Conservation (phyloP, 805 yeast genomes). For the Sugiyamaella chiloensis region DNA sequence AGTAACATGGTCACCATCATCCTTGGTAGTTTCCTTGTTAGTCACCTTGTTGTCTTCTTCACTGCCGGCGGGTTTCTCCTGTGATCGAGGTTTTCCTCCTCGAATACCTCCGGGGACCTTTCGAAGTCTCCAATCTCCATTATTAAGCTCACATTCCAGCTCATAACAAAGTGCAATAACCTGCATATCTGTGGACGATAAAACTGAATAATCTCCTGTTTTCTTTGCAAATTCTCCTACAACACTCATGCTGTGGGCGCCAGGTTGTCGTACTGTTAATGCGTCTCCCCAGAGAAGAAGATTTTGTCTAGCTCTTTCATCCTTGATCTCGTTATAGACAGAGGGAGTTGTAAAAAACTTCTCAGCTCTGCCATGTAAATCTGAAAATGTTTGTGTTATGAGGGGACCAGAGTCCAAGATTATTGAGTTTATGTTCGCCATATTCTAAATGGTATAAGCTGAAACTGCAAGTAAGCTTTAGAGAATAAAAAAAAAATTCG, state of each 20-base stretch:
- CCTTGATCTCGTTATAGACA: constrained; percentile 80
- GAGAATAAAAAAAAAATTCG: neutral
- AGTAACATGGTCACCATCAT: neutral
- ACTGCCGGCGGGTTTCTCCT: neutral
- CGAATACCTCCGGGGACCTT: constrained; percentile 57
- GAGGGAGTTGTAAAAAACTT: constrained; percentile 89
- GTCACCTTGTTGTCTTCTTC: constrained; percentile 16
- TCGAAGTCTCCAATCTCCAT: constrained; percentile 70
- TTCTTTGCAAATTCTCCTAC: constrained; percentile 75
- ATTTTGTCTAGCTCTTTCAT: constrained; percentile 78
- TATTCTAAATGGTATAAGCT: neutral
- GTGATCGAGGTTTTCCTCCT: constrained; percentile 4
- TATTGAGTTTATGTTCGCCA: constrained; percentile 42
- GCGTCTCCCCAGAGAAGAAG: constrained; percentile 76
- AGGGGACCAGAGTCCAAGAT: constrained; percentile 95
- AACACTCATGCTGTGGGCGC: constrained; percentile 53
- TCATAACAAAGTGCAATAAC: constrained; percentile 90
- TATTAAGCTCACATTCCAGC: constrained; percentile 65
- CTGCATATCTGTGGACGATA: constrained; percentile 88
- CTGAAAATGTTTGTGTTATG: constrained; percentile 77
- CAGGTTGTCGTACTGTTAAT: constrained; percentile 74
- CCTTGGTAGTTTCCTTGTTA: neutral
- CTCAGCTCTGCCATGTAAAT: constrained; percentile 65
- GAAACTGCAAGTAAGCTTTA: neutral
- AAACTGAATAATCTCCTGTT: constrained; percentile 88